Evolutionary conservation across 225 moss, liverwort and hornwort genomes (phyloP).

Genomic region (Straminergon stramineum): DNA sequence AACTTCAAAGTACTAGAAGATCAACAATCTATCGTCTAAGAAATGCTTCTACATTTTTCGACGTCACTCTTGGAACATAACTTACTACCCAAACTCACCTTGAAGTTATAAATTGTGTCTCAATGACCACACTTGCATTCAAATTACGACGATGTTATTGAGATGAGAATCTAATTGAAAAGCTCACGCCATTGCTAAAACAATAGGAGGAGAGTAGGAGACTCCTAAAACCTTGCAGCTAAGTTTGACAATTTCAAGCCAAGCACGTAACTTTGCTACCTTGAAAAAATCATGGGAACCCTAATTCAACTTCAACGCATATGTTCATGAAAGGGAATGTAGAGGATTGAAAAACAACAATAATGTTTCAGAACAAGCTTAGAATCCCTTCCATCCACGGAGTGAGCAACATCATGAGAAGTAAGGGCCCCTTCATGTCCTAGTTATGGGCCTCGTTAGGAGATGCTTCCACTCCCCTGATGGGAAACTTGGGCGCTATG

Average conservation of each 20-base stretch:
- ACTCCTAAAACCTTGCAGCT: neutral
- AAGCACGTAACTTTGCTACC: neutral
- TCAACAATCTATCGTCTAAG: neutral
- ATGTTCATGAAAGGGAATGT: neutral
- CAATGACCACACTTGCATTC: neutral
- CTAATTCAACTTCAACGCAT: neutral
- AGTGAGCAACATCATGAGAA: neutral
- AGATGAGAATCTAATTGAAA: neutral
- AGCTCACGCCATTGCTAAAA: neutral
- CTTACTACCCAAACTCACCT: neutral
- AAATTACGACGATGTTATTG: neutral
- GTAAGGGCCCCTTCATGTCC: fast-evolving
- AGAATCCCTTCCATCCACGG: neutral
- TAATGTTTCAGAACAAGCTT: neutral
- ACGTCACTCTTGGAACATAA: neutral
- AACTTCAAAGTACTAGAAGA: neutral
- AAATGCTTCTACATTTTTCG: neutral
- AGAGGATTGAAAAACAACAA: neutral
- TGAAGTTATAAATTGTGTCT: neutral
- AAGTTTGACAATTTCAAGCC: neutral
- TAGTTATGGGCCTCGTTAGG: no score
- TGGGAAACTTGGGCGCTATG: no score
- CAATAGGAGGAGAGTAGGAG: neutral
- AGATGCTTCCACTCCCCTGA: no score
- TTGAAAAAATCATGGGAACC: neutral